Evolutionary conservation across 345 rosid genomes (phyloP).

Genomic region (Eucalyptus regnans): DNA sequence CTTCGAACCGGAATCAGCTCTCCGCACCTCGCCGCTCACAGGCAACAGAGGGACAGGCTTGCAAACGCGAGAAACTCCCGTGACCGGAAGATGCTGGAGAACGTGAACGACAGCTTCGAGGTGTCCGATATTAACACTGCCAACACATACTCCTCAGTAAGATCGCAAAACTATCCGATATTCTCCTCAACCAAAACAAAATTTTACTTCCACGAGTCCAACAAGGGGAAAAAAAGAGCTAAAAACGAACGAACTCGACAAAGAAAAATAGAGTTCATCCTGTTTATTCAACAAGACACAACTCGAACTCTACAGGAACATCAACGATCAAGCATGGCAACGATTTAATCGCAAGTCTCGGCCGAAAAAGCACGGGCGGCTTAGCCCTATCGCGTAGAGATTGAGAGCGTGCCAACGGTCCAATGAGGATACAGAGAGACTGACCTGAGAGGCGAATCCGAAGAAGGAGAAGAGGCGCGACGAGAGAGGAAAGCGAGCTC

Average conservation of each 20-base stretch:
- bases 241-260: not conserved
- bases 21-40: not conserved
- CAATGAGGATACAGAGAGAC: not conserved
- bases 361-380: not conserved
- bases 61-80: constrained; percentile 79
- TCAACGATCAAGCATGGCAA: not conserved
- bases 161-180: not conserved
- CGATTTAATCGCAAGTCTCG: not conserved
- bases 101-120: constrained; percentile 59
- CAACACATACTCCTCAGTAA: not conserved
- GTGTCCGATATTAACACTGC: constrained; percentile 74
- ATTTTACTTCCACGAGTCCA: not conserved
- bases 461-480: not conserved
- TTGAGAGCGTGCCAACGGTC: not conserved
- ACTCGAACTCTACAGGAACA: not conserved
- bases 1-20: not conserved
- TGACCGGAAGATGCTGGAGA: constrained; percentile 41
- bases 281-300: not conserved
- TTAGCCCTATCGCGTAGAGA: not conserved
- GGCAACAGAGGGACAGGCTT: constrained; percentile 33
- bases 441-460: constrained; percentile 37
- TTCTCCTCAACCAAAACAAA: not conserved
- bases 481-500: constrained; percentile 73
- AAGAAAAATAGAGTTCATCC: not conserved
- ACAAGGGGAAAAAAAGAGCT: not conserved